phyloP scores from a whole-genome alignment of 1,284 basidiomycete genomes.

The Malassezia yamatoensis region DNA sequence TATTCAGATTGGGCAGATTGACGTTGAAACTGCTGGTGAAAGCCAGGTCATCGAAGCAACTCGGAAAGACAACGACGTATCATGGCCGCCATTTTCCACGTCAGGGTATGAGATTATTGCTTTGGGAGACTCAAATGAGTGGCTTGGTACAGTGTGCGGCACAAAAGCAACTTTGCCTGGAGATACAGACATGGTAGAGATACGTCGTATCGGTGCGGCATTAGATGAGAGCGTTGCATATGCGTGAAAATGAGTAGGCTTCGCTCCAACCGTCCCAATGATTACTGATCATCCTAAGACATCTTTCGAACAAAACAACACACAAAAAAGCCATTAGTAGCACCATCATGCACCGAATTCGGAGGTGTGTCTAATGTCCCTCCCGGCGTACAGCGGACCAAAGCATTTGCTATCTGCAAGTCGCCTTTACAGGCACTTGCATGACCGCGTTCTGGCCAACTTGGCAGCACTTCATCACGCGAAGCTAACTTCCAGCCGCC shows the following conservation, averaged over 20 bases:
- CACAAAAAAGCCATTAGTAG: conserved; percentile 39
- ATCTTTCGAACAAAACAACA: conserved; percentile 24
- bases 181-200: not conserved
- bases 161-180: not conserved
- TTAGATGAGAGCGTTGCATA: not conserved
- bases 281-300: not conserved
- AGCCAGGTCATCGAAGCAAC: conserved; percentile 4
- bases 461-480: conserved; percentile 23
- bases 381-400: conserved; percentile 31
- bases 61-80: not conserved
- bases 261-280: not conserved
- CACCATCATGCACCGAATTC: conserved; percentile 19
- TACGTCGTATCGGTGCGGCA: not conserved
- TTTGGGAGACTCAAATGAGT: not conserved
- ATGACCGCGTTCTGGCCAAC: conserved; percentile 31
- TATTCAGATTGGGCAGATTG: not conserved
- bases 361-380: conserved; percentile 8
- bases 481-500: conserved; percentile 29
- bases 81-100: conserved; percentile 18
- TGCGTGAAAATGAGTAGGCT: not conserved
- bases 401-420: conserved; percentile 14
- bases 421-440: conserved; percentile 18
- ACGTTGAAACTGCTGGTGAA: not conserved
- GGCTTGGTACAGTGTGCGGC: conserved; percentile 9
- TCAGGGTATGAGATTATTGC: conserved; percentile 14